A percentile compares a stretch with the other conserved stretches of the same genome.
Conservation (phyloP, 495 filamentous ascomycete genomes). For the Penicillium psychrofluorescens region DNA sequence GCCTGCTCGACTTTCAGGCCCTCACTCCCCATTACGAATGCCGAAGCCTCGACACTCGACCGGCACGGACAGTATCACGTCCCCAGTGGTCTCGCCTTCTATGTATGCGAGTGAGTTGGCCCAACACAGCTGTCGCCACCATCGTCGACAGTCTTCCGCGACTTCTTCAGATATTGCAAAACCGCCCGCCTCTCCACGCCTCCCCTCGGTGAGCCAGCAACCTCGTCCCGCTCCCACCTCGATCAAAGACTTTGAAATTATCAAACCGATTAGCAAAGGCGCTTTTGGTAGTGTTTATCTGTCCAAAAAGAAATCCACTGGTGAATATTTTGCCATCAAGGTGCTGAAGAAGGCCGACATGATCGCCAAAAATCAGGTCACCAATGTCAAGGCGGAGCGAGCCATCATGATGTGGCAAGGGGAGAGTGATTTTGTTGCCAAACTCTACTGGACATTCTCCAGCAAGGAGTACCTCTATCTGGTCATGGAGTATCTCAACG, state of each 20-base stretch:
- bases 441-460: slow-evolving; percentile 98
- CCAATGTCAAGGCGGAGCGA: slow-evolving; percentile 95
- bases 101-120: slow-evolving; percentile 72
- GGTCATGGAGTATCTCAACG: slow-evolving; percentile 98
- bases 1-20: slow-evolving; percentile 63
- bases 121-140: slow-evolving; percentile 53
- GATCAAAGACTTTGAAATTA: slow-evolving; percentile 99
- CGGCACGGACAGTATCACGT: slow-evolving; percentile 66
- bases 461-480: slow-evolving; percentile 98
- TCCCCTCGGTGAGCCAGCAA: slow-evolving; percentile 64
- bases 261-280: slow-evolving; percentile 98
- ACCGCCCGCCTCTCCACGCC: slow-evolving; percentile 72
- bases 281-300: slow-evolving; percentile 97
- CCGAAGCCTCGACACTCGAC: slow-evolving; percentile 75
- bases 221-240: slow-evolving; percentile 83
- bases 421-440: slow-evolving; percentile 97
- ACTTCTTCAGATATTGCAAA: slow-evolving; percentile 64
- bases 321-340: slow-evolving; percentile 97
- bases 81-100: slow-evolving; percentile 84
- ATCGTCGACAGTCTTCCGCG: slow-evolving; percentile 88
- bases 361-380: slow-evolving; percentile 99
- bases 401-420: slow-evolving; percentile 99
- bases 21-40: slow-evolving; percentile 82
- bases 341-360: slow-evolving; percentile 98
- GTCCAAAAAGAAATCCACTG: slow-evolving; percentile 96